phyloP scores from a whole-genome alignment of 108 stramenopile species.

The Cyclotella baltica region DNA sequence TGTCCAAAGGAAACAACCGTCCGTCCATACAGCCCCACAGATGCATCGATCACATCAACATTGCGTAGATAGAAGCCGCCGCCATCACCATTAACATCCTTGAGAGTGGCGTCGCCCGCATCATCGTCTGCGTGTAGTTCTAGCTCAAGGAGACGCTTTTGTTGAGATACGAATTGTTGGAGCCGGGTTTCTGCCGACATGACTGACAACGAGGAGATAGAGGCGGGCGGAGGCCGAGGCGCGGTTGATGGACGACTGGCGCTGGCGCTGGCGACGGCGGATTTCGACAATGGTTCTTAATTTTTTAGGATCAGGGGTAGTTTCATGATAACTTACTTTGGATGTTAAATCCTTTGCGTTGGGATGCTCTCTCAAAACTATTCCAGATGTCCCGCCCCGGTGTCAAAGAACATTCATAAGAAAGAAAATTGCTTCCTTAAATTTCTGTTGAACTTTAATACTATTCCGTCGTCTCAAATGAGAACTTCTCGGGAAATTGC shows the following conservation, averaged over 20 bases:
- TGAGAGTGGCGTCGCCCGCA: conserved; percentile 1
- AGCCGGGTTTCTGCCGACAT: conserved; percentile 53
- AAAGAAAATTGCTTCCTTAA: too few relatives aligned
- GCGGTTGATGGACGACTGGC: neutral
- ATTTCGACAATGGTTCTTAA: neutral
- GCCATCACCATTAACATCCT: conserved; percentile 30
- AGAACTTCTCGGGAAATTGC: too few relatives aligned
- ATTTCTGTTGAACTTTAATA: too few relatives aligned
- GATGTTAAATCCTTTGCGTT: conserved; percentile 1
- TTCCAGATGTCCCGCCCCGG: neutral
- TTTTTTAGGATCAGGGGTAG: neutral
- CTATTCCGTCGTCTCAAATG: too few relatives aligned
- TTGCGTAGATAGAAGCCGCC: conserved; percentile 55
- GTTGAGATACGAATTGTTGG: conserved; percentile 69
- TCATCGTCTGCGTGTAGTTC: conserved; percentile 68
- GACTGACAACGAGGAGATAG: neutral
- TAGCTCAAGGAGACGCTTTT: conserved; percentile 69
- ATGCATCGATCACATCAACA: conserved; percentile 63
- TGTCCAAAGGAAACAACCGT: conserved; percentile 70
- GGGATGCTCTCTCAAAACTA: neutral
- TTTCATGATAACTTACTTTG: too few relatives aligned
- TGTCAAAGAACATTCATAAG: too few relatives aligned
- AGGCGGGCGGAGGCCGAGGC: neutral
- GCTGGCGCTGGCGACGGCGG: neutral
- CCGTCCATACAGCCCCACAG: conserved; percentile 84